phyloP scores from a whole-genome alignment of 495 filamentous ascomycete genomes.

The Penicillium atrosanguineum region DNA sequence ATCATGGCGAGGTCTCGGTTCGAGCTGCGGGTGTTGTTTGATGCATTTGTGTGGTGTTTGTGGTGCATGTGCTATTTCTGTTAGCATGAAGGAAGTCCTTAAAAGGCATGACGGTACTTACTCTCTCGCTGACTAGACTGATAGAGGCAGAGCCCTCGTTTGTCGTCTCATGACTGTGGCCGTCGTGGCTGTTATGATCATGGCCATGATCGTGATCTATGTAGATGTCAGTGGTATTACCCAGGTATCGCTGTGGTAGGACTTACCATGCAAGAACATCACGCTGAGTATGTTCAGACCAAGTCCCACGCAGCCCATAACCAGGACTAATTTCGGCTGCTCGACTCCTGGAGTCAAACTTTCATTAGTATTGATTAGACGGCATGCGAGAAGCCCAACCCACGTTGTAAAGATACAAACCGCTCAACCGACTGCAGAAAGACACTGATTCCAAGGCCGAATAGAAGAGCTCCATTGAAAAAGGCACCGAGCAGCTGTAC shows the following conservation, averaged over 20 bases:
- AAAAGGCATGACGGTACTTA: background rate
- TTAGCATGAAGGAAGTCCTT: too few relatives aligned
- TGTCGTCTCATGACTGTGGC: constrained; percentile 1
- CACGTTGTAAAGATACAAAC: constrained; percentile 56
- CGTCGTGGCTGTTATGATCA: constrained; percentile 13
- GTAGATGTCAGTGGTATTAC: background rate
- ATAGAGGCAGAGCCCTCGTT: background rate
- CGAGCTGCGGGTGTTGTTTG: background rate
- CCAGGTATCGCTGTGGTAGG: background rate
- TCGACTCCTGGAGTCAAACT: constrained; percentile 48
- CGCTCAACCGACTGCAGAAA: constrained; percentile 86
- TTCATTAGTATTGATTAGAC: constrained; percentile 9
- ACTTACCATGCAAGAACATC: constrained; percentile 68
- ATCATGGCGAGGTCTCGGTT: constrained; percentile 40
- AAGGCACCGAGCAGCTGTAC: constrained; percentile 86
- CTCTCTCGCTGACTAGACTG: constrained; percentile 5
- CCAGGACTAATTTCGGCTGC: constrained; percentile 71
- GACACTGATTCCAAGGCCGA: constrained; percentile 89
- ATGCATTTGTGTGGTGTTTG: constrained; percentile 3
- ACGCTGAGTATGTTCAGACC: constrained; percentile 74
- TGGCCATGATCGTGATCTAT: constrained; percentile 18
- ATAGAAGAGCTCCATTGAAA: constrained; percentile 88
- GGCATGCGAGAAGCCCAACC: background rate
- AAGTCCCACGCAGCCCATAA: constrained; percentile 75
- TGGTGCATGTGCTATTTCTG: constrained; percentile 7